Evolutionary conservation across 2,329 filamentous ascomycete genomes (phyloP), one percentile per base, ranked within the genome.

Genomic region (Rutstroemia sydowiana): DNA sequence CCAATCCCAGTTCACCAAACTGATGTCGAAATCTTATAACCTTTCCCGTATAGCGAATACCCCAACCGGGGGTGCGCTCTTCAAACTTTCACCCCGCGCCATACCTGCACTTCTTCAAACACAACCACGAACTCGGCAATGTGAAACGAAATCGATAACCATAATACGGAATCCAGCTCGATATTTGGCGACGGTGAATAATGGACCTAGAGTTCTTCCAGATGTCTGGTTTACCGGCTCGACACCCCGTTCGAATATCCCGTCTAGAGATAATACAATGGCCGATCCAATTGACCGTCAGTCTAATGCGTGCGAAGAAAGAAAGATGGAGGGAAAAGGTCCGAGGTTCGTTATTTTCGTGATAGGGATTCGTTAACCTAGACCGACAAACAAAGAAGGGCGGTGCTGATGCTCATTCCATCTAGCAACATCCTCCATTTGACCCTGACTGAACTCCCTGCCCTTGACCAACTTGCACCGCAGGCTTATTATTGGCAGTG

Each of bases 401-500:
- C 42, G 34, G 48, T 26, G 23, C 23, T 26, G 18, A 8, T 16
- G 16, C 43, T 53, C 52, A 43, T 23, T 39, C 45, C 55, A 65
- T 77, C 76, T 95, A 96, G 78, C 91, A 96, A 82, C 91, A 96
- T 70, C 88, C 85, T 68, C 87, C 85, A 69, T 81, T 88, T 64
- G 87, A 88, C 63, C 86, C 86, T 65, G 84, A 87, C 71, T 95
- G 88, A 62, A 98, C 92, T 65, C 91, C 91, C 73, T 95, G 90
- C 68, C 93, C 93, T 69, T 90, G 87, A 55, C 90, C 88, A 66
- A 98, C 93, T 70, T 95, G 90, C 65, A 98, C 91, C 65, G 88
- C 95, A 60, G 92, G 92, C 79, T 97, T 98, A 82, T 97, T 97
- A 77, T 91, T 91, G 61, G 87, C 87, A 41, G 88, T 86, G 59